Percentiles rank a stretch among this genome's conserved stretches.
Conservation (phyloP, 129 eudicot genomes). For the Ambrosia trifida region DNA sequence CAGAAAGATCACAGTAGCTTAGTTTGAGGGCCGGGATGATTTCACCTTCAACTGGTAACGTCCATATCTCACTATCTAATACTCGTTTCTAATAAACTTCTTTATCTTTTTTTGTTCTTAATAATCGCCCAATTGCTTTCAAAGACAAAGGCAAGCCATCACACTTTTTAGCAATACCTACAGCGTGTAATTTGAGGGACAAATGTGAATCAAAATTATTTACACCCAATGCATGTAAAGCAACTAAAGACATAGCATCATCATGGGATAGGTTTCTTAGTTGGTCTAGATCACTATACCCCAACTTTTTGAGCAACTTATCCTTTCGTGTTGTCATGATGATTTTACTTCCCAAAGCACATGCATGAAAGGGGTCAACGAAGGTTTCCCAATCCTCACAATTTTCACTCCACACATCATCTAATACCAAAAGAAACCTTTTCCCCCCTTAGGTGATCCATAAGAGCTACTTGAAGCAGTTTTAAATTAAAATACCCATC, state of each 20-base stretch:
- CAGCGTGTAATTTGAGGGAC: not conserved
- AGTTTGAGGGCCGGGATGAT: slow-evolving; percentile 37
- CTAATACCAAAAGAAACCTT: not conserved
- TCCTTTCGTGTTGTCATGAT: too few relatives aligned
- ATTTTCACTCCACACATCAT: too few relatives aligned
- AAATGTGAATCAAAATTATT: slow-evolving; percentile 2
- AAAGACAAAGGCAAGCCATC: slow-evolving; percentile 14
- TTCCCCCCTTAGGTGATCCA: not conserved
- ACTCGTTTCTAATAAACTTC: slow-evolving; percentile 17
- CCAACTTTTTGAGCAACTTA: slow-evolving; percentile 43
- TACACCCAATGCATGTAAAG: slow-evolving; percentile 4
- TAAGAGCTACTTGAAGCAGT: not conserved
- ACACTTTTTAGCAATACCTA: slow-evolving; percentile 3
- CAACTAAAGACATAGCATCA: not conserved
- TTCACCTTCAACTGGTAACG: not conserved
- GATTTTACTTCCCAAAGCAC: too few relatives aligned
- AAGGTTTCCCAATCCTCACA: too few relatives aligned
- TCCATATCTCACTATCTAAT: slow-evolving; percentile 26
- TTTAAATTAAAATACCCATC: not conserved
- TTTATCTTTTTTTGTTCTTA: not conserved
- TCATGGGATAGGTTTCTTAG: not conserved
- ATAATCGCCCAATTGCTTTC: slow-evolving; percentile 2
- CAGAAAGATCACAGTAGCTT: slow-evolving; percentile 42
- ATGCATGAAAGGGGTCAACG: too few relatives aligned
- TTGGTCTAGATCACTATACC: not conserved